Evolutionary conservation across 768 basidiomycete genomes (phyloP), one percentile per base, ranked within the genome.

Genomic region (Tephrocybe sp.): DNA sequence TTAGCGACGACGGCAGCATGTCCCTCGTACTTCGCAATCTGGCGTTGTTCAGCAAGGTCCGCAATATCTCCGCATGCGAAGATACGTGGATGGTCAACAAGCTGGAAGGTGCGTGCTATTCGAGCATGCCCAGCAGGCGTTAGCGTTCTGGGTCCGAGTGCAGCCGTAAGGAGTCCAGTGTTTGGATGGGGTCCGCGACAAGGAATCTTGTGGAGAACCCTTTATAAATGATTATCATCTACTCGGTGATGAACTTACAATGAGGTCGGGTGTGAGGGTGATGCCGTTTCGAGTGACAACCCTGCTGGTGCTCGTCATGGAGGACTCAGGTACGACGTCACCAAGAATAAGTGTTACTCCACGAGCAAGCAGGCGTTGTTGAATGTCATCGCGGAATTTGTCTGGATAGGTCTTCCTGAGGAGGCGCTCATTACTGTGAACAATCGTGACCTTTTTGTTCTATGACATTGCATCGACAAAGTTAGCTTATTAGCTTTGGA

Each of bases 11-110:
- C 54, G 8, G 54, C 50, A 0, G 68, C 73, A 52, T 88, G 86
- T 4, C 56, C 57, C 1, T 40, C 19, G 0, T 67, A 69, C 61
- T 87, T 86, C 13, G 52, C 62, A 3, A 64, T 61, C 42, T 74
- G 83, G 56, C 86, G 86, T 63, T 86, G 79, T 62, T 86, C 86
- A 1, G 65, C 48, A 70, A 77, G 81, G 31, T 83, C 80, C 52
- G 82, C 76, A 50, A 83, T 72, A 57, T 89, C 86, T 1, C 87
- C 86, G 1, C 67, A 72, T 0, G 85, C 88, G 49, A 83, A 87
- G 9, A 88, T 77, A 47, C 72, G 71, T 0, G 77, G 67, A 60
- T 83, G 65, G 0, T 63, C 65, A 6, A 55, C 57, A 2, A 88
- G 62, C 56, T 86, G 83, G 33, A 88, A 70, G 0, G 82, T 84